Conservation (phyloP, 2,329 filamentous ascomycete species). For the Neofusicoccum cordaticola region DNA sequence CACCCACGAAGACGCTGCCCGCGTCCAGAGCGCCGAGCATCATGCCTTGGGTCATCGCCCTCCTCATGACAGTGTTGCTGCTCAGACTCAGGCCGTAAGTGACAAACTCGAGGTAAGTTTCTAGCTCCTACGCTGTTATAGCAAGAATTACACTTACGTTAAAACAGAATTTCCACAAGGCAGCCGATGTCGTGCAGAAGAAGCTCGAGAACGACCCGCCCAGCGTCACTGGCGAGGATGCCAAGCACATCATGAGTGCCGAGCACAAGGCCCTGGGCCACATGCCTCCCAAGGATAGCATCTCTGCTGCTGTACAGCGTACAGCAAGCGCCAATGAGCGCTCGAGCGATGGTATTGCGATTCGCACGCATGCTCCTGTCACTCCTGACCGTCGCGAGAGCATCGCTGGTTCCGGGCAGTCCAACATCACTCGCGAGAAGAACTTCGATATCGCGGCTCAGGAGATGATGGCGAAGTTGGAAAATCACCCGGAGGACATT, state of each 20-base stretch:
- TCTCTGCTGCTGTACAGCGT: constrained; percentile 13
- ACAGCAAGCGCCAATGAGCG: constrained; percentile 27
- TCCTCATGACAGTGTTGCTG: not conserved
- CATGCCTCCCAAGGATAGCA: constrained; percentile 11
- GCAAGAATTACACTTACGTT: not conserved
- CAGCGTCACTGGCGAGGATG: constrained; percentile 32
- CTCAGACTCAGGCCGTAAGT: constrained; percentile 4
- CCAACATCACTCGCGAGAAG: constrained; percentile 28
- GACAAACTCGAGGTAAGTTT: constrained; percentile 18
- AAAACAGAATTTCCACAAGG: not conserved
- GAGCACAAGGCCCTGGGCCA: constrained; percentile 10
- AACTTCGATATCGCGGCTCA: constrained; percentile 29
- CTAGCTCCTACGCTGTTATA: no score
- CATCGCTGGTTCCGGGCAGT: constrained; percentile 25
- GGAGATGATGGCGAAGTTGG: constrained; percentile 32
- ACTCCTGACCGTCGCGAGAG: constrained; percentile 14
- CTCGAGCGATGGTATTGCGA: constrained; percentile 8
- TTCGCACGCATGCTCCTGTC: not conserved
- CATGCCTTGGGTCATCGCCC: not conserved
- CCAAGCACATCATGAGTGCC: constrained; percentile 25
- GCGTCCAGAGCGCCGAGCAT: constrained; percentile 21
- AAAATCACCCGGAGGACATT: constrained; percentile 30
- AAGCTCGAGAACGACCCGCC: constrained; percentile 28
- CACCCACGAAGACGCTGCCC: constrained; percentile 32
- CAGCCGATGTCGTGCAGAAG: not conserved